Base-by-base conservation (phyloP, 2,329 filamentous ascomycete genomes). In the Verticillium nubilum region DNA sequence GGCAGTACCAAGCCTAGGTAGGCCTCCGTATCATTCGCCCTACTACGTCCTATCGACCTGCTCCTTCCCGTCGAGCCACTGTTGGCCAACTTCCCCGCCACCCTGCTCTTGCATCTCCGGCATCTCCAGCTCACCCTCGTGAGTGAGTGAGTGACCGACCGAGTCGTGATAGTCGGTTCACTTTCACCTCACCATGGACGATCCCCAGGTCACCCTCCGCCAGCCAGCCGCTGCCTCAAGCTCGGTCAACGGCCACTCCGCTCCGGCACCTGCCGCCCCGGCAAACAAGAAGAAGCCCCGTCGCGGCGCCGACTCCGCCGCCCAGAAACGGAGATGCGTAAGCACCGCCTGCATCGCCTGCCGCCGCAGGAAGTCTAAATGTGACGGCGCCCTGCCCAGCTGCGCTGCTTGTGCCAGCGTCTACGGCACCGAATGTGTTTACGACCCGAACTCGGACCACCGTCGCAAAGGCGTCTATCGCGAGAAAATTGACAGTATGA, bases 401-500 rank as follows among this genome's bases (percentile, higher is more conserved):
- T 98, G 95, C 72, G 94, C 94, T 7, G 94, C 95, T n/a, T 99
- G 95, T 75, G 87, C 91, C 63, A 96, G 92, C 66, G 94, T 98
- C 58, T 98, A 99, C 71, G 85, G 86, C 62, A 95, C 91, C 62
- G 86, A 90, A 76, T 97, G 95, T 73, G 82, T 97, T 65, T 98
- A 98, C 79, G 94, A 98, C 70, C 94, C 93, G 3, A 96, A 93
- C 70, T 97, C 93, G 60, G 95, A 99, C 73, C 93, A 97, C 73
- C 89, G 95, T 56, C 88, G 95, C 56, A 98, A 98, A 73, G 95
- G 95, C 61, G 95, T 98, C 55, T 98, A 98, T 74, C 93, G 94
- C 69, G 92, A 97, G 74, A 95, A 97, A 73, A 86, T 90, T 26
- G 93, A 97, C 73, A 91, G 86, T 69, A 83, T 94, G 72, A 96